Evolutionary conservation across 2,329 filamentous ascomycete genomes (phyloP), one percentile per base, ranked within the genome.

Genomic region (Coleophoma cylindrospora): DNA sequence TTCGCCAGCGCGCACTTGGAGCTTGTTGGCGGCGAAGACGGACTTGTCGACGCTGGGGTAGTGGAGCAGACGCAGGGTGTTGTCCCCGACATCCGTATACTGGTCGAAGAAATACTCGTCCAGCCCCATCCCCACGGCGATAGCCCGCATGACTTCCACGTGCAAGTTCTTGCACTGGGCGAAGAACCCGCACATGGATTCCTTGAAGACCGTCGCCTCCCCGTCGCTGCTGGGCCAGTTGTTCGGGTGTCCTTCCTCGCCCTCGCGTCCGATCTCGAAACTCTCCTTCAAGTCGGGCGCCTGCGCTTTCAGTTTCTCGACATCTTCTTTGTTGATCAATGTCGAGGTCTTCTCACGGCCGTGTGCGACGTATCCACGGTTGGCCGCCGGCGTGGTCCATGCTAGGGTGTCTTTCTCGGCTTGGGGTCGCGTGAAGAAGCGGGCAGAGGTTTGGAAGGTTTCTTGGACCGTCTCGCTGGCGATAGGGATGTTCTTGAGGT

Each of bases 401-500:
- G 74, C 74, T 43, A 91, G 69, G 17, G 71, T 70, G 59, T 86
- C 74, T 68, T 92, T 94, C 56, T 81, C 73, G 9, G 74, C 72
- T 43, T 59, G 57, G 3, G 64, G 58, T 2, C 86, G 80, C 13
- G 70, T 67, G 68, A 94, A 94, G 74, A 92, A 91, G 54, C 74
- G 70, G 45, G 84, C 82, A 5, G 87, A 91, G 50, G 77, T 75
- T 54, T 73, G 65, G 65, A 94, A 95, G 52, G 86, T 77, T 50
- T 76, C 68, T 52, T 77, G 66, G 12, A 90, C 71, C 10, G 77
- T 75, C 9, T 77, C 70, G 3, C 78, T 61, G 0, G 83, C 69
- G 53, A 96, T 86, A 38, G 86, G 80, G 57, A 92, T 84, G 67
- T 92, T 88, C 60, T 84, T 84, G 37, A 95, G 80, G 69, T 96